Evolutionary conservation across 768 basidiomycete species (phyloP).

Genomic region (Pulveroboletus ravenelii): DNA sequence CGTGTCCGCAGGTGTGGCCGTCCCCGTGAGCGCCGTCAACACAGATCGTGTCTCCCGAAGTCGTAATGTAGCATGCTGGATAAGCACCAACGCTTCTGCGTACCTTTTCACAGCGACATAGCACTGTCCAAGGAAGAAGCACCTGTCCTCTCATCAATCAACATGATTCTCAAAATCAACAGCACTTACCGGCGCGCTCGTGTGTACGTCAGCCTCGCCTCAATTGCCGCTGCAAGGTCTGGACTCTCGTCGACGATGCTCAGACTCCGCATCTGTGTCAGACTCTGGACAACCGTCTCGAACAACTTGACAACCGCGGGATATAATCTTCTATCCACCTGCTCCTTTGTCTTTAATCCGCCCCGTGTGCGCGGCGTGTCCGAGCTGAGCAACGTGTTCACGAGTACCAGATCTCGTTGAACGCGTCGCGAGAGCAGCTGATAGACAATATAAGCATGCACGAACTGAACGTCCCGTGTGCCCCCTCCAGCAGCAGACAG

Average conservation of each 20-base stretch:
- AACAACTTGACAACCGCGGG: slow-evolving; percentile 86
- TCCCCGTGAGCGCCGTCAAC: slow-evolving; percentile 43
- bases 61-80: slow-evolving; percentile 68
- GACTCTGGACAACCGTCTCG: slow-evolving; percentile 79
- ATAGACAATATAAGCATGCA: slow-evolving; percentile 84
- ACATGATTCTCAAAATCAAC: background rate
- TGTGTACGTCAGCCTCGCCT: slow-evolving; percentile 68
- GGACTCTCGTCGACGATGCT: slow-evolving; percentile 86
- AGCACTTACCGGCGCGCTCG: slow-evolving; percentile 65
- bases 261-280: slow-evolving; percentile 78
- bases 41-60: slow-evolving; percentile 65
- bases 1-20: slow-evolving; percentile 32
- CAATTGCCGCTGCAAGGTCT: slow-evolving; percentile 73
- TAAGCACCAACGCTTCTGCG: slow-evolving; percentile 65
- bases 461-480: slow-evolving; percentile 72
- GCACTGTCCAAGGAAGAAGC: slow-evolving; percentile 70
- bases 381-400: slow-evolving; percentile 55
- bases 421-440: slow-evolving; percentile 84
- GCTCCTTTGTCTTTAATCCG: slow-evolving; percentile 35
- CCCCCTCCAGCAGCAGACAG: slow-evolving; percentile 38
- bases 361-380: slow-evolving; percentile 30
- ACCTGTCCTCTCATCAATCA: slow-evolving; percentile 38
- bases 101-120: slow-evolving; percentile 68
- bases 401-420: slow-evolving; percentile 80
- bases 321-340: slow-evolving; percentile 69